A percentile compares a stretch with the other conserved stretches of the same genome.
Evolutionary conservation across 2,329 filamentous ascomycete genomes (phyloP).

Genomic region (Aspergillus sp.): DNA sequence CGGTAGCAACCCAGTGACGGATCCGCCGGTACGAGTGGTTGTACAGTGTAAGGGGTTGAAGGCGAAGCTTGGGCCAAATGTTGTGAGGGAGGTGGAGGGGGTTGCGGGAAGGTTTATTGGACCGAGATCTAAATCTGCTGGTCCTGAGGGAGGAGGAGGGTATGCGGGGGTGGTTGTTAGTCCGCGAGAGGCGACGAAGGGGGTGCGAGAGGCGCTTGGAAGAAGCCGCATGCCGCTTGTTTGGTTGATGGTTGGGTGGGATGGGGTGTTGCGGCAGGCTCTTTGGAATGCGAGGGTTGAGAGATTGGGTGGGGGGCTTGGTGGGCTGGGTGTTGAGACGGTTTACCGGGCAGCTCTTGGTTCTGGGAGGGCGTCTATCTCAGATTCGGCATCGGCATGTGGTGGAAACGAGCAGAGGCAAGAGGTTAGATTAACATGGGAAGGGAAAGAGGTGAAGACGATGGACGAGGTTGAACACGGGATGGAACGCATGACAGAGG

Average conservation of each 20-base stretch:
- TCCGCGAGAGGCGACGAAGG: slow-evolving; percentile 73
- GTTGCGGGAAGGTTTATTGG: slow-evolving; percentile 75
- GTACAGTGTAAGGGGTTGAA: slow-evolving; percentile 54
- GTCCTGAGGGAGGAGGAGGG: slow-evolving; percentile 47
- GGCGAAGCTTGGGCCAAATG: slow-evolving; percentile 47
- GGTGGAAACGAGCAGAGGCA: slow-evolving; percentile 22
- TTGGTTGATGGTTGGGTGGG: slow-evolving; percentile 55
- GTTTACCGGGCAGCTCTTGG: slow-evolving; percentile 27
- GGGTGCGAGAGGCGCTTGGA: slow-evolving; percentile 73
- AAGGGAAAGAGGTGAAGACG: slow-evolving; percentile 38
- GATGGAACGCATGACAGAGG: slow-evolving; percentile 28
- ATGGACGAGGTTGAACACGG: slow-evolving; percentile 38
- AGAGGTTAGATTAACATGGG: slow-evolving; percentile 42
- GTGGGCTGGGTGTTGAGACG: slow-evolving; percentile 44
- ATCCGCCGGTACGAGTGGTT: slow-evolving; percentile 44
- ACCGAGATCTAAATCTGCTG: neutral
- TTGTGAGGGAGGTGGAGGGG: slow-evolving; percentile 60
- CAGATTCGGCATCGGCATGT: slow-evolving; percentile 4
- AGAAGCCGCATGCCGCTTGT: slow-evolving; percentile 72
- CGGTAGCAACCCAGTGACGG: slow-evolving; percentile 12
- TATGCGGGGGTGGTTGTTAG: slow-evolving; percentile 71
- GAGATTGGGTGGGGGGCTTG: slow-evolving; percentile 38
- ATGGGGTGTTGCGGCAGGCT: slow-evolving; percentile 45
- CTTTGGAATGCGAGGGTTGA: slow-evolving; percentile 51
- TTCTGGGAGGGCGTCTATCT: neutral